Base-by-base conservation (phyloP, 2,329 filamentous ascomycete species). In the Ceratocystis lukuohia region DNA sequence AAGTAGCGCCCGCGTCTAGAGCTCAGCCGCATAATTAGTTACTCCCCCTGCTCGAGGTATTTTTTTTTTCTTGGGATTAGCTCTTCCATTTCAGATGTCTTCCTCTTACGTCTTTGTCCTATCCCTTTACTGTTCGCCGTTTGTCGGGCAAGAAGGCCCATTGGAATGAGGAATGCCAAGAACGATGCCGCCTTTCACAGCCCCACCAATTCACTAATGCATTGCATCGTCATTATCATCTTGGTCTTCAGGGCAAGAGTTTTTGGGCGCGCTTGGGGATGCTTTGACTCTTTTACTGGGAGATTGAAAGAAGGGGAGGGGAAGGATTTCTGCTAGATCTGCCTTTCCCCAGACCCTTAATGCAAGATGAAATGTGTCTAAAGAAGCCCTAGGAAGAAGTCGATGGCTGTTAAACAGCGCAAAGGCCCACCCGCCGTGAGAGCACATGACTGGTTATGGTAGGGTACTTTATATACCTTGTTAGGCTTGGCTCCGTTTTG, bases 81-180 rank as follows among this genome's bases (percentile, higher is more conserved):
- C 10, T n/a, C 8, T 33, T 59, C 12, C 15, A 59, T 59, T 37
- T 59, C 28, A 33, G 3, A 57, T 25, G 12, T 6, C 15, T 25
- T 15, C 10, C 10, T 5, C 6, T 33, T 33, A 1, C 56, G 3
- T n/a, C 7, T 25, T 22, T 20, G 8, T n/a, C 56, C 12, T 30
- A 7, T 20, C 15, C 15, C 28, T 28, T 30, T 59, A 30, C 33
- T 30, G n/a, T 28, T 33, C 6, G 22, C 1, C 15, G 37, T 41
- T 20, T n/a, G 56, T 59, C 30, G 7, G 56, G 33, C 56, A 33
- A 25, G 22, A n/a, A 59, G 7, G 56, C 28, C 17, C 56, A 30
- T 37, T 59, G 30, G 56, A 15, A 37, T 30, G 56, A 59, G 56
- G 56, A 59, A 59, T 37, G 56, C 56, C 56, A 59, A 59, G 56